Base-by-base conservation (phyloP, 2,329 filamentous ascomycete genomes). In the Emericellopsis atlantica region DNA sequence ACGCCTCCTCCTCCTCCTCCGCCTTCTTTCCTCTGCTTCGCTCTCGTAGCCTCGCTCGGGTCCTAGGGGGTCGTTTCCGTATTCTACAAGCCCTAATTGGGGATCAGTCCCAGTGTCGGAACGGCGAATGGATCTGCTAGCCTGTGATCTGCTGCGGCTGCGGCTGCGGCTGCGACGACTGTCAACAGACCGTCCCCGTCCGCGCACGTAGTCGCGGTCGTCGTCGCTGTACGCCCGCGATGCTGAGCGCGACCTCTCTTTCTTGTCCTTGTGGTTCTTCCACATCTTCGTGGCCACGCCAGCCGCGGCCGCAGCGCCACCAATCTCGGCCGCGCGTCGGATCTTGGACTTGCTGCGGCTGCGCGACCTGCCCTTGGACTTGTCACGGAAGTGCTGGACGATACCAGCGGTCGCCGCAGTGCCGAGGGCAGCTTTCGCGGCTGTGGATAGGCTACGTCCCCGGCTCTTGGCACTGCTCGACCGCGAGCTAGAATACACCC, bases 11-110 rank as follows among this genome's bases (percentile, higher is more conserved):
- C 55, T 56, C 39, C 60, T 57, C 44, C 60, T 59, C 41, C 57
- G 58, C 45, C 61, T 54, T 42, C 56, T 56, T 44, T 66, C 65
- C 45, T 70, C 67, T 41, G 59, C 61, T 41, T 70, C 69, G 42
- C 68, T 67, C 43, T 71, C 70, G 53, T 72, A 69, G 43, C 57
- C 61, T 22, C 51, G 48, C 45, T 58, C 53, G 46, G 64, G 64
- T 48, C 61, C 59, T 48, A 81, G 65, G 51, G 76, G 74, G 48
- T 70, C 67, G 54, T 64, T 66, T 50, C 76, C 76, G 65, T 81
- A 81, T 58, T 80, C 73, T 70, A 81, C 74, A 68, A 79, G 68
- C 64, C 75, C 76, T 76, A 79, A 64, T 64, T 78, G 74, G 65
- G 68, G 70, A 74, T 79, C 75, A 79, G 72, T 68, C 57, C 60